phyloP scores from a whole-genome alignment of 805 yeast species.

The Suhomyces vadensis region DNA sequence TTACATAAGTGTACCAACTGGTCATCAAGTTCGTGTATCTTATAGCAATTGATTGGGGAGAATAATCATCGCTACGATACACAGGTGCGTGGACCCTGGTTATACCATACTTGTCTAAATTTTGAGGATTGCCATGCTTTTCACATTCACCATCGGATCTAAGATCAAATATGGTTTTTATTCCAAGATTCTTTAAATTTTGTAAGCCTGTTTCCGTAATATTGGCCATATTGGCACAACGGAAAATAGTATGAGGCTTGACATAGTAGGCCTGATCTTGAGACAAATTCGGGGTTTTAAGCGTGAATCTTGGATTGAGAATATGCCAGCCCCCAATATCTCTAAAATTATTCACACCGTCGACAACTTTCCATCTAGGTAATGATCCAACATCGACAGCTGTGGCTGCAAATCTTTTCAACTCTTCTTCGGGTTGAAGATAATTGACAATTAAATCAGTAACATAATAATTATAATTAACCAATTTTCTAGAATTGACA shows the following conservation, averaged over 20 bases:
- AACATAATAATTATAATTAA: conserved; percentile 62
- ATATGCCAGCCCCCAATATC: conserved; percentile 79
- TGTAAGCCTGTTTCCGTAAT: conserved; percentile 53
- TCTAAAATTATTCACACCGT: conserved; percentile 71
- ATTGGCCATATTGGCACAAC: conserved; percentile 61
- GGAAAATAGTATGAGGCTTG: conserved; percentile 53
- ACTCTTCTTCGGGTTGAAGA: conserved; percentile 48
- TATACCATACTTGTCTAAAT: conserved; percentile 43
- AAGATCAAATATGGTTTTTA: conserved; percentile 64
- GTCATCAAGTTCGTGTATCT: conserved; percentile 55
- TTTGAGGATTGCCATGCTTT: conserved; percentile 44
- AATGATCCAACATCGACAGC: conserved; percentile 37
- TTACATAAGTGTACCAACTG: conserved; percentile 61
- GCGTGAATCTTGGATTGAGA: conserved; percentile 25
- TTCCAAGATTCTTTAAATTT: conserved; percentile 43
- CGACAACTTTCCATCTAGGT: conserved; percentile 61
- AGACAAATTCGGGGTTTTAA: conserved; percentile 6
- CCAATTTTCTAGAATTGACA: conserved; percentile 39
- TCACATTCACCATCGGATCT: conserved; percentile 59
- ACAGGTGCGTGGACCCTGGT: conserved; percentile 58
- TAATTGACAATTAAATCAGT: conserved; percentile 50
- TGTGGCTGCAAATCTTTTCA: conserved; percentile 49
- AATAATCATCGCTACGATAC: conserved; percentile 51
- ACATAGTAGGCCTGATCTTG: conserved; percentile 36
- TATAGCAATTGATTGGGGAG: conserved; percentile 64